A percentile compares a stretch with the other conserved stretches of the same genome.
These are phyloP conservation scores for Discostella pseudostelligera DNA, from an alignment of 108 stramenopile genomes.

Conservation along the genomic window DNA sequence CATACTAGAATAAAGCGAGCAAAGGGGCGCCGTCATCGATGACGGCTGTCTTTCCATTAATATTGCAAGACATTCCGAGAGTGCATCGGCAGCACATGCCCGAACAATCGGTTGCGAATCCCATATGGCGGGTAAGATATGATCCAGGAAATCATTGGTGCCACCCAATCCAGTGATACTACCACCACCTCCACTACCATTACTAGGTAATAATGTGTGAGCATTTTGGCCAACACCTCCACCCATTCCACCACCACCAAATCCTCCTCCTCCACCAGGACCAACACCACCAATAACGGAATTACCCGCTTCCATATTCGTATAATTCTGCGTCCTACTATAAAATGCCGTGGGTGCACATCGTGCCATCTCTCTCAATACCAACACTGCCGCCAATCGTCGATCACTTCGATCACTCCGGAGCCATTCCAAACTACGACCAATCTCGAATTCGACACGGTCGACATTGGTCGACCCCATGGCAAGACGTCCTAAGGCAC, in stretches of 20 bases:
- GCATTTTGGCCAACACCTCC: conserved; percentile 1
- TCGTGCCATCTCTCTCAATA: conserved; percentile 84
- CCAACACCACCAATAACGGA: conserved; percentile 17
- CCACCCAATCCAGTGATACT: conserved; percentile 38
- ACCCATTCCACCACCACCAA: not conserved
- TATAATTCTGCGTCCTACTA: conserved; percentile 66
- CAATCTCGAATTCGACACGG: conserved; percentile 92
- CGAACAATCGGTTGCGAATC: conserved; percentile 89
- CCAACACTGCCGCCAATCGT: conserved; percentile 83
- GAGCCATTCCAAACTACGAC: conserved; percentile 92
- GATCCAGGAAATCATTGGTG: conserved; percentile 87
- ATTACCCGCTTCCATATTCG: conserved; percentile 4
- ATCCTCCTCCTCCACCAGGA: conserved; percentile 12
- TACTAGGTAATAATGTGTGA: no score
- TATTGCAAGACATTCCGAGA: conserved; percentile 78
- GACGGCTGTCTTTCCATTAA: conserved; percentile 64
- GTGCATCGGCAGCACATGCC: conserved; percentile 89
- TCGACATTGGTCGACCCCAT: conserved; percentile 77
- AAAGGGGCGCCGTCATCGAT: conserved; percentile 61
- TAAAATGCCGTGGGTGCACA: conserved; percentile 93
- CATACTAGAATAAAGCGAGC: conserved; percentile 68
- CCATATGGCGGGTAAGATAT: conserved; percentile 77
- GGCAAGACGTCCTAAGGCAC: conserved; percentile 92
- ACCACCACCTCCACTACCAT: conserved; percentile 30
- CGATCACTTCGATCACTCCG: conserved; percentile 74